Conservation (phyloP, 352 stramenopile genomes). For the Globisporangium radiosum region DNA sequence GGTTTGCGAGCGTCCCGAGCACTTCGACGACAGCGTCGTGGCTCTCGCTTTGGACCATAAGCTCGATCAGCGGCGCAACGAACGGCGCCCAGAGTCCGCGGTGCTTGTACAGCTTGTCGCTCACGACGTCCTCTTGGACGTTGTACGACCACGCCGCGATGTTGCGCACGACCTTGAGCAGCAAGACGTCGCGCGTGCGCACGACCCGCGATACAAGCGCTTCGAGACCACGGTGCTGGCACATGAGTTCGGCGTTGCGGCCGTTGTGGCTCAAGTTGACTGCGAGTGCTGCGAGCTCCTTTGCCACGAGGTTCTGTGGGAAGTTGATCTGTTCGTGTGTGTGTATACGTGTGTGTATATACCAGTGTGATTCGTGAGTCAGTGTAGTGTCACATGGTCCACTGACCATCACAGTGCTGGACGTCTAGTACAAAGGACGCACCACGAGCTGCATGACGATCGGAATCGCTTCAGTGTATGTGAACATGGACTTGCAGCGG, state of each 20-base stretch:
- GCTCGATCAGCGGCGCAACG: conserved; percentile 82
- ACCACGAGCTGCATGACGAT: conserved; percentile 92
- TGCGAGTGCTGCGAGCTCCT: conserved; percentile 91
- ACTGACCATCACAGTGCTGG: neutral
- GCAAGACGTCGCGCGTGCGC: conserved; percentile 82
- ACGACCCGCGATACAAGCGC: conserved; percentile 86
- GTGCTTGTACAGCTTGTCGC: conserved; percentile 88
- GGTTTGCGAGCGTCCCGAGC: conserved; percentile 88
- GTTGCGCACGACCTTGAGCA: conserved; percentile 94
- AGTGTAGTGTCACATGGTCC: neutral
- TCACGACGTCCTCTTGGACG: conserved; percentile 82
- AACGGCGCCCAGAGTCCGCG: conserved; percentile 90
- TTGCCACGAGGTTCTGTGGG: conserved; percentile 86
- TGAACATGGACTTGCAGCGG: conserved; percentile 93
- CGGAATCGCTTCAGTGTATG: conserved; percentile 91
- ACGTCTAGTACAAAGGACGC: conserved; percentile 1
- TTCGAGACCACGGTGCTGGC: conserved; percentile 81
- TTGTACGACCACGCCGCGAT: conserved; percentile 90
- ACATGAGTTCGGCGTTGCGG: conserved; percentile 90
- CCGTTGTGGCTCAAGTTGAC: conserved; percentile 92
- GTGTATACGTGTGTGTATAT: neutral
- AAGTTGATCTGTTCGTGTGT: conserved; percentile 77
- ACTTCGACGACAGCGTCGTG: conserved; percentile 93
- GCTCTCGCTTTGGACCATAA: conserved; percentile 83
- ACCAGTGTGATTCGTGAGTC: neutral